These are phyloP conservation scores for Pseudoperonospora humuli DNA, from an alignment of 352 stramenopile genomes.

Conservation along the genomic window DNA sequence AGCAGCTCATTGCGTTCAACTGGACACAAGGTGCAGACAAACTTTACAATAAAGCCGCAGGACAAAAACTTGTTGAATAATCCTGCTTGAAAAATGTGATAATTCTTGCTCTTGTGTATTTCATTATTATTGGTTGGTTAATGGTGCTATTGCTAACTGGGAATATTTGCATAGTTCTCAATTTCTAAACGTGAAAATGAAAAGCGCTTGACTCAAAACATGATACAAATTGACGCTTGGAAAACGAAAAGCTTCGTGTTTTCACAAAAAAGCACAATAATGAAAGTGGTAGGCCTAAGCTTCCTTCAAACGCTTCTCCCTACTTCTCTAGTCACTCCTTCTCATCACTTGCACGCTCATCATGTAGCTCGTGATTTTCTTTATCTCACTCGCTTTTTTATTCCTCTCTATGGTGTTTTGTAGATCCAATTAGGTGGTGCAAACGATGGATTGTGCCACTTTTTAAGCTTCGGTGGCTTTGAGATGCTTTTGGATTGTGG, in stretches of 20 bases:
- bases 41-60: too few species aligned
- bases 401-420: constrained; percentile 1
- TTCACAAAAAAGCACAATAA: constrained; percentile 3
- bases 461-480: constrained; percentile 69
- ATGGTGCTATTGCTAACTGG: too few species aligned
- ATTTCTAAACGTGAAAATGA: too few species aligned
- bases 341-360: not conserved
- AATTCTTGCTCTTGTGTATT: too few species aligned
- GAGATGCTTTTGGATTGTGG: constrained; percentile 80
- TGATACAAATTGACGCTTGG: not conserved
- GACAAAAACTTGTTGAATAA: too few species aligned
- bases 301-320: not conserved
- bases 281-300: constrained; percentile 29
- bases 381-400: constrained; percentile 14
- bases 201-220: too few species aligned
- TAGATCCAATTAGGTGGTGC: constrained; percentile 71
- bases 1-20: too few species aligned
- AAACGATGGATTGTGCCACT: constrained; percentile 69
- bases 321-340: not conserved
- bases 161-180: too few species aligned
- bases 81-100: too few species aligned
- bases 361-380: constrained; percentile 3
- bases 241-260: not conserved
- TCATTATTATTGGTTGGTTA: too few species aligned
- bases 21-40: too few species aligned